Conservation (phyloP, 441 rosid genomes). For the Adansonia grandidieri region DNA sequence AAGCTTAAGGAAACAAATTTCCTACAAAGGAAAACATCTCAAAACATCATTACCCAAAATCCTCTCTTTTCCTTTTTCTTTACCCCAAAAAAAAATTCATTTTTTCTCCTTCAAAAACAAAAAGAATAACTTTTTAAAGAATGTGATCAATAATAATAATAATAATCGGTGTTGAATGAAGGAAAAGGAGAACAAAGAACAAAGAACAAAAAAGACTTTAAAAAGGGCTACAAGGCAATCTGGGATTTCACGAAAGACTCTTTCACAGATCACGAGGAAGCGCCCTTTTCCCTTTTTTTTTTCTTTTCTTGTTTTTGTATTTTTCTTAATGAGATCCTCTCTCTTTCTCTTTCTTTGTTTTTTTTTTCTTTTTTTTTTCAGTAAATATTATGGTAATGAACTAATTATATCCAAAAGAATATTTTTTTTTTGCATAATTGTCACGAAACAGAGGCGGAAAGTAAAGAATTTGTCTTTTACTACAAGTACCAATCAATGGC, state of each 20-base stretch:
- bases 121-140: constrained; percentile 10
- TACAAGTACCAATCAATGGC: background rate
- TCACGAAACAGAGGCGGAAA: constrained; percentile 53
- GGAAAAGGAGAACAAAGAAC: constrained; percentile 23
- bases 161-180: constrained; percentile 22
- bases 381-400: background rate
- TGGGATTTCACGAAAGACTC: constrained; percentile 50
- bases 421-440: constrained; percentile 30
- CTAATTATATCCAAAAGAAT: constrained; percentile 24
- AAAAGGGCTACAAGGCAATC: constrained; percentile 25
- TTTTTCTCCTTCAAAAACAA: constrained; percentile 10
- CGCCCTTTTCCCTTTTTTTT: constrained; percentile 30
- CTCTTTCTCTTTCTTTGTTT: constrained; percentile 32
- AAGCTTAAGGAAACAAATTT: constrained; percentile 29
- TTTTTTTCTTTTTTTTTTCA: constrained; percentile 17
- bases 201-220: constrained; percentile 21
- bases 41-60: constrained; percentile 25
- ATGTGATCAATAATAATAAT: constrained; percentile 26
- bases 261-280: constrained; percentile 67
- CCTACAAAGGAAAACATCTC: constrained; percentile 28
- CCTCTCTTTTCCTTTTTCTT: background rate
- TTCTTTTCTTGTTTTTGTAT: background rate
- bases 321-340: background rate
- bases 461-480: constrained; percentile 19
- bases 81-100: background rate